These are phyloP conservation scores for Aspergillus pseudotamarii DNA, from an alignment of 2,329 filamentous ascomycete species.

Conservation along the genomic window DNA sequence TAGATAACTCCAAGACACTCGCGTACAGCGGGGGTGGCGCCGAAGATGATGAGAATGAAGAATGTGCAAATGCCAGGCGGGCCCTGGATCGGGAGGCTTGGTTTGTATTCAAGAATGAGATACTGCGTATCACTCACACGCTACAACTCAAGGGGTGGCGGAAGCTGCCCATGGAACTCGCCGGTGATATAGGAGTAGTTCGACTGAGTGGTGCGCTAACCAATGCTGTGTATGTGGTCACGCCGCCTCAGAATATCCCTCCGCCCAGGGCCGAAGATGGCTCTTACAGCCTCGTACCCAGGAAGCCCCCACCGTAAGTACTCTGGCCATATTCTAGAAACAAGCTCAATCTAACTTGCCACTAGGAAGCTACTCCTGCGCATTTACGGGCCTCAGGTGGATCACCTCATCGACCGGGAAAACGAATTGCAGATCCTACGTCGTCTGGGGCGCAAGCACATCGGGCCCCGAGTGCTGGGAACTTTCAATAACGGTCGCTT, in stretches of 20 bases:
- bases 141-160: conserved; percentile 90
- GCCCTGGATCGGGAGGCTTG: conserved; percentile 76
- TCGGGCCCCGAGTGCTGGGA: conserved; percentile 85
- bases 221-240: conserved; percentile 94
- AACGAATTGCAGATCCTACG: conserved; percentile 84
- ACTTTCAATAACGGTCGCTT: conserved; percentile 95
- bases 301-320: conserved; percentile 57
- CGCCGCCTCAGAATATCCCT: conserved; percentile 69
- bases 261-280: conserved; percentile 43
- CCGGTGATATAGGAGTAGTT: conserved; percentile 48
- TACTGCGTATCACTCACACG: conserved; percentile 85
- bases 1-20: conserved; percentile 90
- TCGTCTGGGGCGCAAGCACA: conserved; percentile 85
- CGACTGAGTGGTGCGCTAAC: conserved; percentile 82
- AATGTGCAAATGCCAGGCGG: conserved; percentile 50
- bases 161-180: conserved; percentile 62
- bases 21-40: conserved; percentile 66
- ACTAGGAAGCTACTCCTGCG: conserved; percentile 77
- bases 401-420: conserved; percentile 92
- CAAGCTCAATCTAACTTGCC: background rate
- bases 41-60: conserved; percentile 47
- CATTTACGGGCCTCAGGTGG: conserved; percentile 92
- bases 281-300: conserved; percentile 40
- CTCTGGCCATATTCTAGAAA: background rate
- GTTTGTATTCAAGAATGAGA: conserved; percentile 88